These are phyloP conservation scores for Durotheca rogersii DNA, from an alignment of 495 filamentous ascomycete species.

Conservation along the genomic window DNA sequence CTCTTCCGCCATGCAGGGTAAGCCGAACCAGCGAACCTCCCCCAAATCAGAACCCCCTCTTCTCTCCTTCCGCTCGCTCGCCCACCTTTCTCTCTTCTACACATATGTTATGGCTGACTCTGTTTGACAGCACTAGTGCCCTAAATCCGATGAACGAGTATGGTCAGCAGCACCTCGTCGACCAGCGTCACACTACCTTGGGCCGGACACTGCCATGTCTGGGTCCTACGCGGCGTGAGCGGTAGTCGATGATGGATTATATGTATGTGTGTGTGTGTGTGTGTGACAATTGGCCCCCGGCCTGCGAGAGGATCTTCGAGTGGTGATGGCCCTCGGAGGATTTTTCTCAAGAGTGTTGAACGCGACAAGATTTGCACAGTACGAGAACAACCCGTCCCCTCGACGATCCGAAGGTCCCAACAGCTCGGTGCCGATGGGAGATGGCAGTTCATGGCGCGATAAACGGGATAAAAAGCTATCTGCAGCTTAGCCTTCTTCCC, in stretches of 20 bases:
- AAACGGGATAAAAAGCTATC: constrained; percentile 15
- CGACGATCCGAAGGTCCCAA: constrained; percentile 15
- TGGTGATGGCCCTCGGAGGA: neutral
- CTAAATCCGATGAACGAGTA: constrained; percentile 3
- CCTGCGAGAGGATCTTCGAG: constrained; percentile 4
- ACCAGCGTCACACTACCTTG: constrained; percentile 14
- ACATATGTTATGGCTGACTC: constrained; percentile 12
- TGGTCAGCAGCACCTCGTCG: neutral
- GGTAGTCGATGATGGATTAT: constrained; percentile 15
- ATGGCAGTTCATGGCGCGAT: constrained; percentile 31
- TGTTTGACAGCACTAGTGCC: constrained; percentile 14
- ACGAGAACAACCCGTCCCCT: constrained; percentile 11
- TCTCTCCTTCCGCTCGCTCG: constrained; percentile 18
- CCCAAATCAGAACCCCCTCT: constrained; percentile 13
- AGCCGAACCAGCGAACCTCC: constrained; percentile 15
- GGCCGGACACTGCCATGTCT: constrained; percentile 17
- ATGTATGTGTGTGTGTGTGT: too few relatives aligned
- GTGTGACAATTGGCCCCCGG: constrained; percentile 13
- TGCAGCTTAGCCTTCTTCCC: neutral
- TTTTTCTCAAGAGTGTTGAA: constrained; percentile 5
- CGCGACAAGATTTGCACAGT: constrained; percentile 18
- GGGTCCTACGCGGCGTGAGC: constrained; percentile 15
- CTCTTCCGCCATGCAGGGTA: constrained; percentile 18
- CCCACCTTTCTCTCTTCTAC: constrained; percentile 5
- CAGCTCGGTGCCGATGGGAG: constrained; percentile 30